Evolutionary conservation across 2,329 filamentous ascomycete species (phyloP), one percentile per base, ranked within the genome.

Genomic region (Neonectria coccinea): DNA sequence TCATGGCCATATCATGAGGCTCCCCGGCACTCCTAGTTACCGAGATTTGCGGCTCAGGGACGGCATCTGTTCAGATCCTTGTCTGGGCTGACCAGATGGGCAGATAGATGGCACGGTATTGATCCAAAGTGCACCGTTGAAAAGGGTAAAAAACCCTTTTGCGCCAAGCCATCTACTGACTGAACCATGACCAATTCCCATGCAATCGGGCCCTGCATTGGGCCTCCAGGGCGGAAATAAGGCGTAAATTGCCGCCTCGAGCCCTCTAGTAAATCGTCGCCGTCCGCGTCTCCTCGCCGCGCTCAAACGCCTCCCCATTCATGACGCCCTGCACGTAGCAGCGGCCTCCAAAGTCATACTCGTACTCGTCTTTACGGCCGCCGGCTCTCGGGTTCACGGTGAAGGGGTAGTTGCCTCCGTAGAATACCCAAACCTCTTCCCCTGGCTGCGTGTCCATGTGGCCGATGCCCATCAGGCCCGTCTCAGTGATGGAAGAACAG

Each of bases 301-400:
- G 50, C 50, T 48, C 25, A 33, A 58, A 59, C 31, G 60, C 33
- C 45, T 65, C 62, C 8, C 62, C 62, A 8, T 47, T 12, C 64
- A 66, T 66, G n/a, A 66, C 56, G 16, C 64, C 64, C 41, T 66
- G 64, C 44, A 63, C 64, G 41, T 66, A 66, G 39, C 59, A 62
- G 14, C 39, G 31, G 18, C 64, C 59, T 33, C 50, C 64, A 51
- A 66, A 66, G 48, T 66, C 59, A 29, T 56, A 63, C 6, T 66
- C 56, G 22, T 56, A 63, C 2, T 63, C 59, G 36, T 59, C 22
- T 10, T 27, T 29, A 9, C 45, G 22, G n/a, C 53, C 47, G 12
- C 33, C 31, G 18, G 29, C 56, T 36, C 22, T 56, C 25, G 42
- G 41, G 12, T 11, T 31, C 5, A 63, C 45, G 2, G 56, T 63